phyloP scores from a whole-genome alignment of 768 basidiomycete genomes.

The Jaapia argillacea region DNA sequence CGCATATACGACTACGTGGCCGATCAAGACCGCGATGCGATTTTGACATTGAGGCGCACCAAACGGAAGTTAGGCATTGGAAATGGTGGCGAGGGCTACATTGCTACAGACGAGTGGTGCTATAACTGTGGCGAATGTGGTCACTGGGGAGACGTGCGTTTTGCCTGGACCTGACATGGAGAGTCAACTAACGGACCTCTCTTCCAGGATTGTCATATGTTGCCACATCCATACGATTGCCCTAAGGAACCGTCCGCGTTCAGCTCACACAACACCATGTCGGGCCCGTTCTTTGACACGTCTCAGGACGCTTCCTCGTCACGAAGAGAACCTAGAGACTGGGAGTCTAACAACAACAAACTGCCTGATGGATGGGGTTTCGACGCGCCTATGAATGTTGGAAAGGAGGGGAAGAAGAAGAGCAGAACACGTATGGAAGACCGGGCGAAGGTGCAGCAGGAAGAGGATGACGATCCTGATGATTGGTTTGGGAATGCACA shows the following conservation, averaged over 20 bases:
- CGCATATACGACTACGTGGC: constrained; percentile 66
- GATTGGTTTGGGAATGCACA: constrained; percentile 54
- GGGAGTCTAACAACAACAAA: constrained; percentile 27
- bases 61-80: constrained; percentile 45
- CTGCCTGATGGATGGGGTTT: constrained; percentile 36
- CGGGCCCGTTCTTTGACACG: constrained; percentile 60
- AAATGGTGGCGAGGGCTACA: constrained; percentile 70
- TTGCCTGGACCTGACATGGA: too few species aligned
- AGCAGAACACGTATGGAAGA: constrained; percentile 45
- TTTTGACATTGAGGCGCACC: constrained; percentile 34
- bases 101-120: constrained; percentile 69
- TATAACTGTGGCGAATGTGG: constrained; percentile 69
- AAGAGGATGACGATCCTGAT: constrained; percentile 43
- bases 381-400: constrained; percentile 48
- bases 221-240: constrained; percentile 26
- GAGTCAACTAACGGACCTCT: not conserved
- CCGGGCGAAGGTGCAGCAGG: constrained; percentile 32
- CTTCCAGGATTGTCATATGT: constrained; percentile 51
- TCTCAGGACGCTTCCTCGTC: constrained; percentile 19
- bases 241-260: constrained; percentile 59
- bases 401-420: constrained; percentile 53
- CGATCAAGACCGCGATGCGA: constrained; percentile 36
- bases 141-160: constrained; percentile 72
- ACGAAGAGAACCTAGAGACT: constrained; percentile 29
- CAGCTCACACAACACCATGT: constrained; percentile 44